Evolutionary conservation across 306 rosid species (phyloP).

Genomic region (Fragaria iinumae): DNA sequence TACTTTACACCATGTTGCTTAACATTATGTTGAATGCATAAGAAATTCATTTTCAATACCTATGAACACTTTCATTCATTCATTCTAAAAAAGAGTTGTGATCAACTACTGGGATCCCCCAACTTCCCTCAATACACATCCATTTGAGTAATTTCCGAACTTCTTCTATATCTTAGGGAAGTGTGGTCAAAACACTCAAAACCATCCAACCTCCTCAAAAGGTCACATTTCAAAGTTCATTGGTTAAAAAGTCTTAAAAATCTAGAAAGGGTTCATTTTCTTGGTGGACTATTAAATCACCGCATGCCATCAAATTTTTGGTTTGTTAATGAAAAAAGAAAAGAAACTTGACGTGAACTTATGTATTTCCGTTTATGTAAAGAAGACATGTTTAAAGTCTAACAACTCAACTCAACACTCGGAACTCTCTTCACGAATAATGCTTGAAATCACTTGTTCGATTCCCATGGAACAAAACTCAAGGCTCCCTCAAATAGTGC

Average conservation of each 20-base stretch:
- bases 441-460: too few species aligned
- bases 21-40: neutral
- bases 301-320: neutral
- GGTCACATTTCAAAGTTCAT: neutral
- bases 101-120: neutral
- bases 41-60: neutral
- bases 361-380: too few species aligned
- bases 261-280: too few species aligned
- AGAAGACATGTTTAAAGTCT: too few species aligned
- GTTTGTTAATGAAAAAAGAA: neutral
- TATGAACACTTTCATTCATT: neutral
- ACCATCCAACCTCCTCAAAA: neutral
- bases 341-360: too few species aligned
- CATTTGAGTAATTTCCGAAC: neutral
- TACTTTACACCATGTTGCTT: neutral
- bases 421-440: neutral
- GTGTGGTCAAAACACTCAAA: neutral
- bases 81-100: neutral
- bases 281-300: neutral
- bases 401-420: neutral
- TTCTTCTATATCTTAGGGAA: neutral
- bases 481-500: neutral
- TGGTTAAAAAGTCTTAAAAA: neutral
- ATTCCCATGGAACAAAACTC: neutral
- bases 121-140: neutral